Evolutionary conservation across 208 protist species (phyloP).

Genomic region (Entamoeba dispar): DNA sequence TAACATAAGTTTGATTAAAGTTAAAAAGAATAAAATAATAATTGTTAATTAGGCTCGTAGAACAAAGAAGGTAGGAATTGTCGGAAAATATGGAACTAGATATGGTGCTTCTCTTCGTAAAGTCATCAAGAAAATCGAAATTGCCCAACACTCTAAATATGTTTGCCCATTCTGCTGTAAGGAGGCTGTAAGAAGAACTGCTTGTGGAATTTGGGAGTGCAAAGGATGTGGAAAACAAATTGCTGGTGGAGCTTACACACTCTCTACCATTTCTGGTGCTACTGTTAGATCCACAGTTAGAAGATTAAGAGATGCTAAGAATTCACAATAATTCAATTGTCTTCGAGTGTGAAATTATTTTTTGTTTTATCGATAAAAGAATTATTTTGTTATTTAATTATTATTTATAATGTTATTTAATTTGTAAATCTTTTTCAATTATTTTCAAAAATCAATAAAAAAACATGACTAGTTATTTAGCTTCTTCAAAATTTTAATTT

Average conservation of each 20-base stretch:
- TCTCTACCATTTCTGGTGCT: slow-evolving; percentile 47
- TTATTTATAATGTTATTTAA: too few species aligned
- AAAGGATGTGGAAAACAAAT: slow-evolving; percentile 74
- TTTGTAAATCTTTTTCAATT: too few species aligned
- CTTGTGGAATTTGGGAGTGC: slow-evolving; percentile 95
- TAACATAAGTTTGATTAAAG: too few species aligned
- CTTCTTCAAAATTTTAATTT: too few species aligned
- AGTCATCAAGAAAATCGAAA: slow-evolving; percentile 91
- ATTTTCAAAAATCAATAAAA: too few species aligned
- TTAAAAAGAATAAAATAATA: too few species aligned
- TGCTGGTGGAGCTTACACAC: slow-evolving; percentile 73
- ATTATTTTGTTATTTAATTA: too few species aligned
- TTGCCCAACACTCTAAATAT: slow-evolving; percentile 84
- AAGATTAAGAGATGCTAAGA: slow-evolving; percentile 67
- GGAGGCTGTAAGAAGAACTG: slow-evolving; percentile 68
- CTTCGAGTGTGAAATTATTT: background rate
- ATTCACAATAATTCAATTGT: background rate
- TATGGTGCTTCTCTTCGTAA: slow-evolving; percentile 95
- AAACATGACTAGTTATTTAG: too few species aligned
- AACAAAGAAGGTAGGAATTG: slow-evolving; percentile 94
- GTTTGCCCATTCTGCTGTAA: slow-evolving; percentile 94
- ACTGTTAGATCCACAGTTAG: slow-evolving; percentile 82
- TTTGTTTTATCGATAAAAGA: too few species aligned
- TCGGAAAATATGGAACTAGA: slow-evolving; percentile 91
- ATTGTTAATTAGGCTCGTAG: slow-evolving; percentile 49